Evolutionary conservation across 2,329 filamentous ascomycete species (phyloP), one percentile per base, ranked within the genome.

Genomic region (Monosporascus sp.): DNA sequence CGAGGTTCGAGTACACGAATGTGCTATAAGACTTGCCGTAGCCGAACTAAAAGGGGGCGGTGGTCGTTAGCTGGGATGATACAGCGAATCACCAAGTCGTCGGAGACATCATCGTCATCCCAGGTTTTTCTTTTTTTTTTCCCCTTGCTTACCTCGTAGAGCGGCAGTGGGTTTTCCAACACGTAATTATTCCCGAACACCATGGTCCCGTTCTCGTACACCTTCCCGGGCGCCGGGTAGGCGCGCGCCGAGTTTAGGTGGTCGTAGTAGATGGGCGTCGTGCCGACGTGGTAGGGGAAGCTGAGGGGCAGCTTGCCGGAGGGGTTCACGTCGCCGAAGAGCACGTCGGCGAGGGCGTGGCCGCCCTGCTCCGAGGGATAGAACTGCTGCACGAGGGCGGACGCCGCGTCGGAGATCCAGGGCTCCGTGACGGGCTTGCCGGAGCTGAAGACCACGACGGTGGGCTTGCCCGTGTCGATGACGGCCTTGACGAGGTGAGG

Each of bases 401-500:
- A 75, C 0, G 87, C 84, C 25, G 77, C 76, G 35, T 80, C 74
- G 0, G 83, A 83, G 64, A 90, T 86, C 87, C 87, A 90, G 5
- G 83, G 77, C 66, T 89, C 86, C 0, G 86, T 87, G 54, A 90
- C 72, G 3, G 87, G 87, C 65, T 89, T 90, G 46, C 87, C 87
- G 9, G 80, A 85, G 57, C 79, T 82, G 69, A 82, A 85, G 14
- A 89, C 82, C 5, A 89, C 83, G 36, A 89, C 71, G 1, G 85
- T 88, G 3, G 85, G 85, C 54, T 81, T 84, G 41, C 81, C 83
- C 0, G 86, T 88, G 53, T 81, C 79, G 56, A 87, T 80, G 62
- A 90, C 81, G 22, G 86, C 85, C 61, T 79, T 75, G 48, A 89
- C 82, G 1, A 90, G 80, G 9, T 78, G 77, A 2, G 78, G 79